Evolutionary conservation across 2,329 filamentous ascomycete species (phyloP), one percentile per base, ranked within the genome.

Genomic region (Sphaceloma murrayae): DNA sequence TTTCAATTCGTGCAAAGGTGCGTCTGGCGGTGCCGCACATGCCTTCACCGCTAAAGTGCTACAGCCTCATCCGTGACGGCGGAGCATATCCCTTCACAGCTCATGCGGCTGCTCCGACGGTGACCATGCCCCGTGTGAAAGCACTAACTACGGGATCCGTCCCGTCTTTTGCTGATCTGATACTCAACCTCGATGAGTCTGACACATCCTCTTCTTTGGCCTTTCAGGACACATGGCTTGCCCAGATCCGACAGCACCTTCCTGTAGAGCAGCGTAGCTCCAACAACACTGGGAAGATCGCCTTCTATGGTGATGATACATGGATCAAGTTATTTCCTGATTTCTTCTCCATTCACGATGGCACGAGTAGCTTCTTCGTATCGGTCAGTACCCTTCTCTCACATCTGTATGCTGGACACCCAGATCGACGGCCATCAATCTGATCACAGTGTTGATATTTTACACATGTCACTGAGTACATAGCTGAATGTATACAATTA

Each of bases 231-330:
- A 94, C 87, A 22, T 98, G 93, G 89, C 75, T 98, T 18, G 84
- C 87, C 26, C 91, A 98, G 68, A 78, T 98, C 66, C 82, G 78
- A 55, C 67, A 69, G 17, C 61, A 67, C 13, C 32, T 48, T 6
- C 19, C n/a, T n/a, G n/a, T n/a, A n/a, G n/a, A n/a, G n/a, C n/a
- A n/a, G n/a, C n/a, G n/a, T n/a, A n/a, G n/a, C n/a, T n/a, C n/a
- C n/a, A n/a, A n/a, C n/a, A n/a, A n/a, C n/a, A n/a, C n/a, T 34
- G 85, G 85, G 14, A 87, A 85, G 56, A 71, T 96, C 50, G 70
- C 95, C 59, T 91, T 98, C 81, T 95, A 91, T 58, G 91, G 91
- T 38, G 91, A 98, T 58, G 91, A 98, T 61, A 98, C 91, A 14
- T 98, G 91, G 93, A 68, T 98, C 54, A 96, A 95, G 67, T 72